Evolutionary conservation across 805 yeast species (phyloP).

Genomic region (Millerago galiae): DNA sequence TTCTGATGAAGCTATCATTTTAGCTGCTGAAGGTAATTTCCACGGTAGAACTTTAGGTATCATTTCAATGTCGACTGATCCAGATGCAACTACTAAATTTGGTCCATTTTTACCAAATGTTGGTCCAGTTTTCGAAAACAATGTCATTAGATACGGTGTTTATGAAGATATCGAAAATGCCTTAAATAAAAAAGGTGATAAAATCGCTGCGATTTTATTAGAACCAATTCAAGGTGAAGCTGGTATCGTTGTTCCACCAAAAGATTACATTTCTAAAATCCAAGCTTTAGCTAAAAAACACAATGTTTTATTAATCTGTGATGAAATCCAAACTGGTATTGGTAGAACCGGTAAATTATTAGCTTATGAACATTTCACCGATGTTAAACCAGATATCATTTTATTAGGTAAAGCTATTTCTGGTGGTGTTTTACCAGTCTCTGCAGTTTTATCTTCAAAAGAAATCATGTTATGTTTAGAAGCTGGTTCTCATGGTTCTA

Average conservation of each 20-base stretch:
- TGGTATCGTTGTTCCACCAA: constrained; percentile 92
- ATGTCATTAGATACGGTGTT: constrained; percentile 68
- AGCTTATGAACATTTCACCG: constrained; percentile 78
- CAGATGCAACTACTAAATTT: constrained; percentile 80
- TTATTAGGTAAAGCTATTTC: constrained; percentile 91
- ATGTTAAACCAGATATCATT: constrained; percentile 82
- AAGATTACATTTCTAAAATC: constrained; percentile 69
- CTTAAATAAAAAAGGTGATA: constrained; percentile 75
- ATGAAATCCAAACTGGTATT: constrained; percentile 96
- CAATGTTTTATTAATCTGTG: constrained; percentile 87
- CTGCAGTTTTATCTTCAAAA: constrained; percentile 83
- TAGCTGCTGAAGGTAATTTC: constrained; percentile 86
- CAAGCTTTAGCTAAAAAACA: constrained; percentile 69
- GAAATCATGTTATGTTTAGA: constrained; percentile 85
- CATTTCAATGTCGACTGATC: constrained; percentile 93
- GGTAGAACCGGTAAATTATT: constrained; percentile 95
- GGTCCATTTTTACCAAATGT: constrained; percentile 86
- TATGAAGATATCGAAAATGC: constrained; percentile 85
- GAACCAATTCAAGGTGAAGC: constrained; percentile 99
- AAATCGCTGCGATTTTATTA: constrained; percentile 81
- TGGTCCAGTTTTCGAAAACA: constrained; percentile 70
- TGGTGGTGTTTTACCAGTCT: constrained; percentile 91
- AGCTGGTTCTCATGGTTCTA: constrained; percentile 97
- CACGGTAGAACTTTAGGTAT: constrained; percentile 96
- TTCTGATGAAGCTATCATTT: constrained; percentile 74